Conservation (phyloP, 345 rosid genomes). For the Populus alba region DNA sequence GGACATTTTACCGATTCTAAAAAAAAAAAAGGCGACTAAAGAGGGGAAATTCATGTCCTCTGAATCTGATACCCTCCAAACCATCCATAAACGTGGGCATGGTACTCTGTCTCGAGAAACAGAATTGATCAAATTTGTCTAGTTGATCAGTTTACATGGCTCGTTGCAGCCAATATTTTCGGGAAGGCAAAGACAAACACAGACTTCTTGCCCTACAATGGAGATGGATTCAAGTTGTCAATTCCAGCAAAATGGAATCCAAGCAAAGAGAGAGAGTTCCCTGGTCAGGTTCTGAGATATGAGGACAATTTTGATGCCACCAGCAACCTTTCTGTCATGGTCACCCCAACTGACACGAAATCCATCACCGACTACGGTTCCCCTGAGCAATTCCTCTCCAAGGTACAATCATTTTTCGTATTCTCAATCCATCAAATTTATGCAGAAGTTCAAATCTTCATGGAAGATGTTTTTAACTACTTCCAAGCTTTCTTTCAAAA, state of each 20-base stretch:
- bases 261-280: conserved; percentile 85
- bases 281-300: conserved; percentile 81
- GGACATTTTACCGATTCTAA: no score
- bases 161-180: conserved; percentile 74
- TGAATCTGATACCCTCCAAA: no score
- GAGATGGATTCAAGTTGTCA: conserved; percentile 71
- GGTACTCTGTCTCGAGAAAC: no score
- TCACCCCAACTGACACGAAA: conserved; percentile 83
- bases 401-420: conserved; percentile 28
- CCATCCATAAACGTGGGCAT: no score
- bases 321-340: conserved; percentile 53
- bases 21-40: no score
- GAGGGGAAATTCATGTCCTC: no score
- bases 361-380: conserved; percentile 79
- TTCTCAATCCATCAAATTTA: background rate
- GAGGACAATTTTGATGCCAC: conserved; percentile 87
- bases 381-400: conserved; percentile 67
- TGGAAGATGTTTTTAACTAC: background rate
- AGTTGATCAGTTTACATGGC: background rate
- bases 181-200: conserved; percentile 89
- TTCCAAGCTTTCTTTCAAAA: background rate
- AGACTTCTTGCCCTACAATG: conserved; percentile 64
- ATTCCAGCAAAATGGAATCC: conserved; percentile 94
- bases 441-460: background rate
- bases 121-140: background rate